Conservation (phyloP, 2,329 filamentous ascomycete species). For the Ophiocordyceps camponoti-floridani region DNA sequence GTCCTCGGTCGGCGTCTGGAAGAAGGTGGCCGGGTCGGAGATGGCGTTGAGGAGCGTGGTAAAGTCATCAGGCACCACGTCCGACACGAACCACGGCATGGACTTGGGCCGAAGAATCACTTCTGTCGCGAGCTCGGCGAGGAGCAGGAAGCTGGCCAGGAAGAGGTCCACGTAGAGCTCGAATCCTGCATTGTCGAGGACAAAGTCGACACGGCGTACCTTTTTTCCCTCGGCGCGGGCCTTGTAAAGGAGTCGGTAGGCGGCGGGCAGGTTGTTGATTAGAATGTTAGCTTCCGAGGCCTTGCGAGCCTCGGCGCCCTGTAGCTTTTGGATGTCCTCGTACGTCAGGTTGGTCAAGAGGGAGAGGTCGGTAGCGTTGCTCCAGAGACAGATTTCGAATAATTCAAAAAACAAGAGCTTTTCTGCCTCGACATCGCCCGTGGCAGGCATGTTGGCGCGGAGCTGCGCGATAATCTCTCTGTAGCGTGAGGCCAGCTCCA, state of each 20-base stretch:
- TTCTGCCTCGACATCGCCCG: conserved; percentile 48
- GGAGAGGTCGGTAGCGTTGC: conserved; percentile 87
- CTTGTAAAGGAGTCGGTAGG: conserved; percentile 50
- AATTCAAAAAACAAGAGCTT: conserved; percentile 74
- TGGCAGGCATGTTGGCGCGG: conserved; percentile 29
- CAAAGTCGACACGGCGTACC: conserved; percentile 73
- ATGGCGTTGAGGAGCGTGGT: conserved; percentile 63
- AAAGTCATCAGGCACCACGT: conserved; percentile 80
- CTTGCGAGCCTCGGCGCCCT: conserved; percentile 76
- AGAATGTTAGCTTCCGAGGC: conserved; percentile 81
- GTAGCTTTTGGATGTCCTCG: conserved; percentile 91
- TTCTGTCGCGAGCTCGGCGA: conserved; percentile 66
- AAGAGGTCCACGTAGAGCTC: conserved; percentile 93
- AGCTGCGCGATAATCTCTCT: conserved; percentile 54
- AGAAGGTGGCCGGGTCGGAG: conserved; percentile 62
- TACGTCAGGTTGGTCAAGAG: conserved; percentile 80
- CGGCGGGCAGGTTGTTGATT: conserved; percentile 61
- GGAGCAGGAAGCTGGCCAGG: conserved; percentile 75
- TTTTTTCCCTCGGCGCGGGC: conserved; percentile 44
- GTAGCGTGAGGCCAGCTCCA: conserved; percentile 69
- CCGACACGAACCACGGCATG: conserved; percentile 96
- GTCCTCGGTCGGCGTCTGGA: conserved; percentile 56
- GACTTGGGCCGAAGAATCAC: conserved; percentile 85
- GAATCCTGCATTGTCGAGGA: conserved; percentile 94
- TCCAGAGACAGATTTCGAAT: conserved; percentile 94